Evolutionary conservation across 805 yeast species (phyloP), one percentile per base, ranked within the genome.

Genomic region (Candida xiaguanensis): DNA sequence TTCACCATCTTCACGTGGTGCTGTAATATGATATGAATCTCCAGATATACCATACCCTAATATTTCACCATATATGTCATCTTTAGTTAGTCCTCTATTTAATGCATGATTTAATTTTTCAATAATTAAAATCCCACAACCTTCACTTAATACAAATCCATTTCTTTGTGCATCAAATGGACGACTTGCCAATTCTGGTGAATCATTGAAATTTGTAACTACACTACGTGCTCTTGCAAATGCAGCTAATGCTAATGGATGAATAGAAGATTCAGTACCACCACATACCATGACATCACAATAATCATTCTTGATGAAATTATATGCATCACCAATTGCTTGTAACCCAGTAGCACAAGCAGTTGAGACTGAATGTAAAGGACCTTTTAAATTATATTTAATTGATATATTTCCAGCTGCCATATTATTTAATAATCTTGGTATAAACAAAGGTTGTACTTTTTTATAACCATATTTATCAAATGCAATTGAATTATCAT

Each of bases 311-410:
- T 72, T 65, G 42, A 93, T 86, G 51, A 90, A 82, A 51, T 90
- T 77, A 48, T 72, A 76, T 0, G 96, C 97, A 56, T 93, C 99
- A 3, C 98, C 98, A 34, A 93, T 82, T 0, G 96, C 76, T 54
- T 93, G 95, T 20, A 84, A 76, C 0, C 99, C 99, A 0, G 99
- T 89, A 3, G 99, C 95, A 67, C 99, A 93, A 1, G 99, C 99
- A 0, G 98, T 89, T 2, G 95, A 77, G 0, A 80, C 93, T 0
- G 95, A 69, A 55, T 90, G 96, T 31, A 85, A 77, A 2, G 96
- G 95, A 0, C 99, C 99, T 50, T 75, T 67, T 28, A 89, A 65
- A 1, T 85, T 84, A 50, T 80, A 77, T 46, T 77, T 73, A 41
- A 93, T 90, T 5, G 96, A 83, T 5, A 93, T 77, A 44, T 88